Evolutionary conservation across 176 grass and related monocot genomes (phyloP).

Genomic region (Phoenix dactylifera): DNA sequence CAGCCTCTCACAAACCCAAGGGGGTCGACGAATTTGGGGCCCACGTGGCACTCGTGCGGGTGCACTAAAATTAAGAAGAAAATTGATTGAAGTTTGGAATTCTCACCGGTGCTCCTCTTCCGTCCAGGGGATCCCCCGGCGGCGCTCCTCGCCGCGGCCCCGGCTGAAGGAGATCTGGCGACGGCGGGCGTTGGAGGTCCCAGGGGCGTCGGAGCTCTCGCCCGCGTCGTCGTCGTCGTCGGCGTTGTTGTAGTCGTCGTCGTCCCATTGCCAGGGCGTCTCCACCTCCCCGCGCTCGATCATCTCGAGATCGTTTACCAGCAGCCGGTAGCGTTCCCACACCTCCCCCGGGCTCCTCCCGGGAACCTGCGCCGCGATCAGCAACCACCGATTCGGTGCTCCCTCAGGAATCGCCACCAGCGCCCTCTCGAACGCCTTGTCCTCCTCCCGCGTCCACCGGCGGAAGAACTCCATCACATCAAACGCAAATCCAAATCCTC

Average conservation of each 20-base stretch:
- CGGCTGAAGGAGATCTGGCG: not conserved
- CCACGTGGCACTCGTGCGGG: too few species aligned
- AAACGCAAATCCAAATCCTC: too few species aligned
- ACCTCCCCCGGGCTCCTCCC: conserved; percentile 48
- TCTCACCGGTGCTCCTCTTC: conserved; percentile 76
- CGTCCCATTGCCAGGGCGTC: conserved; percentile 38
- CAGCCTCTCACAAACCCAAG: too few species aligned
- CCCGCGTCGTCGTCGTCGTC: not conserved
- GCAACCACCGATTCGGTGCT: conserved; percentile 43
- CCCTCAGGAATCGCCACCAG: conserved; percentile 52
- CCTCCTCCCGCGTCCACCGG: conserved; percentile 66
- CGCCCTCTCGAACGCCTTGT: conserved; percentile 89
- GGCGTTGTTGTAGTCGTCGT: conserved; percentile 16
- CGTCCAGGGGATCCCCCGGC: conserved; percentile 55
- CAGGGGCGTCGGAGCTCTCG: not conserved
- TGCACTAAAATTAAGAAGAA: too few species aligned
- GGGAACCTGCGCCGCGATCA: conserved; percentile 43
- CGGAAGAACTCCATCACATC: not conserved
- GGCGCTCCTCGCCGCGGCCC: conserved; percentile 24
- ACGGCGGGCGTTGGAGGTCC: not conserved
- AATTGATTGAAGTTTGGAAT: not conserved
- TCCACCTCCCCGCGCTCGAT: conserved; percentile 63
- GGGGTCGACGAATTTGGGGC: too few species aligned
- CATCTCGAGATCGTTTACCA: conserved; percentile 59
- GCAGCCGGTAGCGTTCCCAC: conserved; percentile 56